Evolutionary conservation across 306 rosid genomes (phyloP), one percentile per base, ranked within the genome.

Genomic region (Dryas octopetala): DNA sequence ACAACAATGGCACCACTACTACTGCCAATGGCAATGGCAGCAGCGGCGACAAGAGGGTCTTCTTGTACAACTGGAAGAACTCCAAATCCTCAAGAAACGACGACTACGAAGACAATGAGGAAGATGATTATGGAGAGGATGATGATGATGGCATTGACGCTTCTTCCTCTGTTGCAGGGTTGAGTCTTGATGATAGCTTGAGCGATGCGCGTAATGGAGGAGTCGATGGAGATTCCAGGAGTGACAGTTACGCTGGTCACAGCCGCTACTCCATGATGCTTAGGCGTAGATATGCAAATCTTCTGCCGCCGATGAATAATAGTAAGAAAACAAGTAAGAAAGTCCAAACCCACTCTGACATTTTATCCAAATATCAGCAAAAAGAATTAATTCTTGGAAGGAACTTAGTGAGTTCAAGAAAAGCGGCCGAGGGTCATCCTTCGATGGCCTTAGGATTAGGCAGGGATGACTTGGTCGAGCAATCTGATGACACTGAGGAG

Each of bases 11-110:
- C 38, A 32, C 38, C 38, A 32, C 38, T 32, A 2, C 38, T 32
- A 32, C 38, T 32, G 38, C 38, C 38, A 81, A 71, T 73, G 85
- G 47, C 2, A 68, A 71, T 68, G 80, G 52, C 10, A 81, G 76
- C 12, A 65, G 44, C 23, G 80, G 75, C 74, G 88, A 78, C 64
- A 91, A 82, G 75, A 86, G 51, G 65, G 95, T 90, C 0, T 95
- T 86, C 82, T 77, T 95, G 84, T 89, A 77, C 84, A 95, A 95
- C 75, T 95, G 99, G 99, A 89, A 88, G 85, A 85, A 78, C 78
- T 75, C 83, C 75, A 88, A 86, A 67, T 91, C 97, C 1, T 76
- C 90, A 0, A 82, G 86, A 58, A 73, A 75, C 68, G 80, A 70
- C 7, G 83, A 47, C 48, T 73, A 26, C 43, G 89, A 58, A 0